Evolutionary conservation across 805 yeast species (phyloP), one percentile per base, ranked within the genome.

Genomic region (Metschnikowia bowlesiae): DNA sequence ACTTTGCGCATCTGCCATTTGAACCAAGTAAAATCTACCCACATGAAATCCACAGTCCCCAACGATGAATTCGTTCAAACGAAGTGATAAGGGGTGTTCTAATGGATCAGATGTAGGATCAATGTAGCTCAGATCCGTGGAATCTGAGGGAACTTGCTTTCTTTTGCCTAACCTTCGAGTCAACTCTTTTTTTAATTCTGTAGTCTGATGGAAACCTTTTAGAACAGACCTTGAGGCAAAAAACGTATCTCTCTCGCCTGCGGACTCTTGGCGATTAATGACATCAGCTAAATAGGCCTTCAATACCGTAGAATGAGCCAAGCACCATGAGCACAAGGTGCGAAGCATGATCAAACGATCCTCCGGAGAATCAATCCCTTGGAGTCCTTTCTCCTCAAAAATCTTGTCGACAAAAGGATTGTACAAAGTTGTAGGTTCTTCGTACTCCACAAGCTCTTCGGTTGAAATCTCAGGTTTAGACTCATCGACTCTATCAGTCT

Each of bases 11-110:
- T 66, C 66, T 0, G 73, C 69, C 69, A 70, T 69, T 39, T 74
- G 53, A 16, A 67, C 67, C 39, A 74, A 56, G 54, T 63, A 70
- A 46, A 74, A 73, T 37, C 78, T 54, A 14, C 78, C 78, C 4
- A 71, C 55, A 39, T 64, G 57, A 46, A 69, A 70, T 1, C 78
- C 78, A 36, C 64, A 53, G 55, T 74, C 78, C 6, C 76, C 76
- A 3, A 64, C 64, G 13, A 71, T 55, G 50, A 62, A 57, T 46
- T 73, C 75, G 38, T 68, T 63, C 8, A 73, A 43, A 37, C 78
- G 56, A 39, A 71, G 52, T 11, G 66, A 53, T 54, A 71, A 54
- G 9, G 66, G 59, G 53, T 72, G 75, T 6, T 50, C 52, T 28
- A 63, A 51, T 1, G 78, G 77, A 51, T 70, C 62, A 1, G 75